Evolutionary conservation across 352 stramenopile genomes (phyloP).

Genomic region (Paralagenidium karlingii): DNA sequence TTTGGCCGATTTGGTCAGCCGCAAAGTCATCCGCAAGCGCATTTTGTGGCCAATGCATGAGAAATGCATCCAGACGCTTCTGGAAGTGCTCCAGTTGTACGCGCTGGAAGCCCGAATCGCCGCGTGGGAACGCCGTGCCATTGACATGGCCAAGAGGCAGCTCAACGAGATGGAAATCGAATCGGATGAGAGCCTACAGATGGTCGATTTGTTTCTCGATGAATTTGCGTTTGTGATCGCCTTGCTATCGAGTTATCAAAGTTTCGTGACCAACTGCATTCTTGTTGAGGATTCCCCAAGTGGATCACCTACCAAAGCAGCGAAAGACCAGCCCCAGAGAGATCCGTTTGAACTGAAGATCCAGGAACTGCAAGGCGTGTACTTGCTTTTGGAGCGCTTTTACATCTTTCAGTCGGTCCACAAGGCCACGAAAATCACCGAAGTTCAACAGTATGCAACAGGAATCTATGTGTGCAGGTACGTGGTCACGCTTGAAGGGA

Average conservation of each 20-base stretch:
- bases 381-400: conserved; percentile 70
- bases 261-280: conserved; percentile 22
- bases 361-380: conserved; percentile 67
- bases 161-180: conserved; percentile 25
- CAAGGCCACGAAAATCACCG: conserved; percentile 71
- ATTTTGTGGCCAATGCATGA: conserved; percentile 52
- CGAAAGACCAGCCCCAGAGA: neutral
- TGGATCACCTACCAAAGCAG: conserved; percentile 1
- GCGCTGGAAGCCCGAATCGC: conserved; percentile 51
- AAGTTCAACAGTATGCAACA: too few relatives aligned
- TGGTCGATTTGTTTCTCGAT: conserved; percentile 76
- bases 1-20: conserved; percentile 36
- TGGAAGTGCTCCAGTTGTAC: conserved; percentile 70
- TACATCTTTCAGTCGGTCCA: conserved; percentile 79
- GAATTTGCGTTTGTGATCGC: conserved; percentile 68
- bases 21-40: conserved; percentile 13
- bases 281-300: conserved; percentile 19
- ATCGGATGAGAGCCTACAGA: conserved; percentile 76
- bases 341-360: conserved; percentile 36
- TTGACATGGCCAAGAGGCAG: conserved; percentile 28
- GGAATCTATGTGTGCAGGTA: too few relatives aligned
- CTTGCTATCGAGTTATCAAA: conserved; percentile 50
- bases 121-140: conserved; percentile 63
- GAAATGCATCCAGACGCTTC: conserved; percentile 24
- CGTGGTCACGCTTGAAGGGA: conserved; percentile 43